Evolutionary conservation across 2,329 filamentous ascomycete genomes (phyloP), one percentile per base, ranked within the genome.

Genomic region (Paramyrothecium roridum): DNA sequence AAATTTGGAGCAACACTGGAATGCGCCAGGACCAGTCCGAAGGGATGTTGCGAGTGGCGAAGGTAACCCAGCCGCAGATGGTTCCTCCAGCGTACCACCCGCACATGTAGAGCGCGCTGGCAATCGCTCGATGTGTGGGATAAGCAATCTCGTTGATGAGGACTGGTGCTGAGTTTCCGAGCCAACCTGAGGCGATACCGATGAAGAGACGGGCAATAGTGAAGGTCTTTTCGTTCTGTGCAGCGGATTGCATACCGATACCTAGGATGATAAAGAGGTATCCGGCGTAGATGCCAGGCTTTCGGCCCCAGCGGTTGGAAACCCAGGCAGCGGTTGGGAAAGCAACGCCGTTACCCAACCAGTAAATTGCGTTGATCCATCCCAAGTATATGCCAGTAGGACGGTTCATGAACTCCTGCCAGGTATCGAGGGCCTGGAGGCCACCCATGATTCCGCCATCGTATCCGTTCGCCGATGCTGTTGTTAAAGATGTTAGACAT

Each of bases 21-120:
- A 80, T 66, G 48, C 79, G 71, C 77, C 79, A 82, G n/a, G 75
- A 71, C 77, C 76, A 79, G 52, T 67, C 70, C 53, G 61, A 70
- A 10, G 56, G 26, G 19, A 75, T 73, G 46, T 70, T 69, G 21
- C 73, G 67, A 0, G 73, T 78, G 19, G 76, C 76, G 49, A 72
- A 79, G 0, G 76, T 78, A 0, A 58, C 58, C 64, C 64, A 66
- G 2, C 61, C 64, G 1, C 64, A 61, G 1, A 66, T 55, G 2
- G 66, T 56, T 0, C 60, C 59, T 0, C 63, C 63, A 0, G 63
- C 34, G 0, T 60, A 59, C 61, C 63, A 65, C 0, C 51, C 64
- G 0, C 57, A 57, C 54, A 63, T 62, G 52, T 64, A 63, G n/a
- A 73, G 64, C 1, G 67, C 65, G 0, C 67, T 67, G 1, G 70